These are phyloP conservation scores for Aspergillus fijiensis DNA, from an alignment of 2,329 filamentous ascomycete species.

Conservation along the genomic window DNA sequence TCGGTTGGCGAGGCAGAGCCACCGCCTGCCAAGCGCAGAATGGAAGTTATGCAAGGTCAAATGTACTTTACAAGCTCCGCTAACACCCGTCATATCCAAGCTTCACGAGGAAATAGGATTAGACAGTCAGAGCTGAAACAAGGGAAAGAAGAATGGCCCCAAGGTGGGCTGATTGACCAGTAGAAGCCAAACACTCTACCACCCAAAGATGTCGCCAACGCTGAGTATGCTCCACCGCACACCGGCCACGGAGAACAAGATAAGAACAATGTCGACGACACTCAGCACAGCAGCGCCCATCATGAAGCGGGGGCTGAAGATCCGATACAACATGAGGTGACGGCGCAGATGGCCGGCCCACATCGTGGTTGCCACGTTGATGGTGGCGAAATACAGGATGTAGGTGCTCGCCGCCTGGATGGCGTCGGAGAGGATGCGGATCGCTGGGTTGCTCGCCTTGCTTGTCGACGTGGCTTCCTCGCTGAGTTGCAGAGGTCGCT, in stretches of 20 bases:
- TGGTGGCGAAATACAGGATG: constrained; percentile 75
- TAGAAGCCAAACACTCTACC: constrained; percentile 42
- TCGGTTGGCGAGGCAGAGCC: neutral
- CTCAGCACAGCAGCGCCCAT: constrained; percentile 69
- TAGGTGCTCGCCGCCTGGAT: constrained; percentile 72
- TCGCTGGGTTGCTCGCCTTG: constrained; percentile 28
- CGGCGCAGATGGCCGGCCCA: constrained; percentile 86
- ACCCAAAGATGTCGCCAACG: constrained; percentile 86
- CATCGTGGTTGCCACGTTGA: constrained; percentile 81
- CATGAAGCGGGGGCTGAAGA: constrained; percentile 92
- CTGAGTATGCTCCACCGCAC: constrained; percentile 74
- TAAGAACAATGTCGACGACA: constrained; percentile 72
- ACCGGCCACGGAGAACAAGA: constrained; percentile 70
- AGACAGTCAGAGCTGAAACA: neutral
- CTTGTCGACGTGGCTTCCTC: constrained; percentile 37
- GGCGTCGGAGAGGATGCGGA: constrained; percentile 63
- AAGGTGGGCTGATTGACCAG: neutral
- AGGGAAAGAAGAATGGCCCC: neutral
- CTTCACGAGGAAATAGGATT: neutral
- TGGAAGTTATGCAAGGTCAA: neutral
- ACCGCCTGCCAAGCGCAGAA: neutral
- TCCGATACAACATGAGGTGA: constrained; percentile 94
- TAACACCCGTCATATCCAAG: neutral
- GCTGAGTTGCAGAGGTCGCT: constrained; percentile 72
- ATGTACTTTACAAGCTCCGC: neutral